Evolutionary conservation across 2,329 filamentous ascomycete species (phyloP).

Genomic region (Blastomyces emzantsi): DNA sequence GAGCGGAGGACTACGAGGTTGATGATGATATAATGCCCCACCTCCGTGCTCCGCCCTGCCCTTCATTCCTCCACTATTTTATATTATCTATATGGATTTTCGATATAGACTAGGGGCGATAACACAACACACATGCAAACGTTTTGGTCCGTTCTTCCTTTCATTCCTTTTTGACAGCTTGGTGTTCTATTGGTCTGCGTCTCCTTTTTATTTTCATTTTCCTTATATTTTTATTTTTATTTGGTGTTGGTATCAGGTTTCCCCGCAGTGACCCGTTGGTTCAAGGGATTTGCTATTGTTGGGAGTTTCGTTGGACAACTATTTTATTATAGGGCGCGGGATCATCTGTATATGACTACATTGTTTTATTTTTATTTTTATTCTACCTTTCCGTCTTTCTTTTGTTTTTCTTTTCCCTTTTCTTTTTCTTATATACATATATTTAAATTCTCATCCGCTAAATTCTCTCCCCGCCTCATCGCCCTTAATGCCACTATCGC

Average conservation of each 20-base stretch:
- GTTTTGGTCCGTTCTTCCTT: not conserved
- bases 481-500: not conserved
- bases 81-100: not conserved
- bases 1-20: conserved; percentile 42
- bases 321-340: not conserved
- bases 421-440: not conserved
- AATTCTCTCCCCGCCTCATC: no score
- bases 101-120: not conserved
- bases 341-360: not conserved
- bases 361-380: not conserved
- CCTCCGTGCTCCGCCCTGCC: not conserved
- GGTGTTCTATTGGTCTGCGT: not conserved
- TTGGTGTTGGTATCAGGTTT: not conserved
- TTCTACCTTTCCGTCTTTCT: not conserved
- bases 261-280: not conserved
- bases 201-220: no score
- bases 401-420: not conserved
- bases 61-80: not conserved
- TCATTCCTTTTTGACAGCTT: not conserved
- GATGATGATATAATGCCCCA: conserved; percentile 37
- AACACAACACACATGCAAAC: not conserved
- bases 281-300: not conserved
- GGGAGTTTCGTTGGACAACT: not conserved
- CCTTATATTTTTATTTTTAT: no score
- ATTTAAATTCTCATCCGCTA: not conserved